Evolutionary conservation across 2,329 filamentous ascomycete species (phyloP).

Genomic region (Aquanectria penicillioides): DNA sequence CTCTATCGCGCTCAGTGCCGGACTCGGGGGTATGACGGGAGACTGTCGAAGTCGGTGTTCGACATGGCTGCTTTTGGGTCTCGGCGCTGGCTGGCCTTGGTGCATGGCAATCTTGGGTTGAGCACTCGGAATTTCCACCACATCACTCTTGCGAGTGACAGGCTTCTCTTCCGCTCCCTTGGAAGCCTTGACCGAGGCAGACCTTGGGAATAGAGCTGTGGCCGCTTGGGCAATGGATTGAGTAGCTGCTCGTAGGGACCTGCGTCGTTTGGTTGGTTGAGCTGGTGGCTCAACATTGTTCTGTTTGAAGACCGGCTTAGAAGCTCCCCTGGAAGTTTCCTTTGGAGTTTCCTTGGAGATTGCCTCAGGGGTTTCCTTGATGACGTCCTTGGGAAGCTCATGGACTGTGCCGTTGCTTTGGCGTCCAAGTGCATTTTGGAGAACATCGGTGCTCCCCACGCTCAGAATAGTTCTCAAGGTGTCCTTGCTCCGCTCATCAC

Average conservation of each 20-base stretch:
- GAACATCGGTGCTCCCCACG: slow-evolving; percentile 56
- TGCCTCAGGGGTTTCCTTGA: background rate
- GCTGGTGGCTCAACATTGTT: background rate
- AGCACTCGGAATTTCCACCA: background rate
- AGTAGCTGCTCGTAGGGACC: slow-evolving; percentile 6
- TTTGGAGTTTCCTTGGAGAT: background rate
- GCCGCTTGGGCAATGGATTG: slow-evolving; percentile 30
- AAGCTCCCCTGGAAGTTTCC: background rate
- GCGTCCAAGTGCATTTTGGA: slow-evolving; percentile 18
- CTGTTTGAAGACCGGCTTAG: background rate
- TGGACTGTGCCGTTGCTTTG: background rate
- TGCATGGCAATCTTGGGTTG: background rate
- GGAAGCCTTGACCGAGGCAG: slow-evolving; percentile 3
- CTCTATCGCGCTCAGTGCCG: slow-evolving; percentile 41
- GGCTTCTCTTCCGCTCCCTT: background rate
- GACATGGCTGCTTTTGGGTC: slow-evolving; percentile 23
- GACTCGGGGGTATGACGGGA: no score
- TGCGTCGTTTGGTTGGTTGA: slow-evolving; percentile 30
- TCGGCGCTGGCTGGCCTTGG: no score
- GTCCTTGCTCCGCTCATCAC: slow-evolving; percentile 55
- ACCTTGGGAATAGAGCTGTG: slow-evolving; percentile 27
- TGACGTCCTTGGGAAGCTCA: background rate
- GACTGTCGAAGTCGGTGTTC: no score
- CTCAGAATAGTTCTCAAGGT: slow-evolving; percentile 62
- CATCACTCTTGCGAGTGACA: background rate